phyloP scores from a whole-genome alignment of 1,284 basidiomycete genomes.

The Apiotrichum montevideense region DNA sequence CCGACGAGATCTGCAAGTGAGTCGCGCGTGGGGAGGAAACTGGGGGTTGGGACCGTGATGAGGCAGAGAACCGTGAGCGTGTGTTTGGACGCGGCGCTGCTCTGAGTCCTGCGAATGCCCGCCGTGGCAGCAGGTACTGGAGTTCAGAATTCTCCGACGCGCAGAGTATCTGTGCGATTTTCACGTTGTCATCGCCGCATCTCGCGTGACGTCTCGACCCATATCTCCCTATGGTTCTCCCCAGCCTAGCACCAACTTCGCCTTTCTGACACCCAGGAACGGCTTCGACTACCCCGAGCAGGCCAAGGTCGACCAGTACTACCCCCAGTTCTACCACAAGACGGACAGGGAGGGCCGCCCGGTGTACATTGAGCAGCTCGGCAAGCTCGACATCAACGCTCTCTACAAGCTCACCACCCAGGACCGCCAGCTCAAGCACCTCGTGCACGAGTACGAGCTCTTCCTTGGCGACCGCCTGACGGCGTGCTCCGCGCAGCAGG shows the following conservation, averaged over 20 bases:
- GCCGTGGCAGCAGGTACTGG: no score
- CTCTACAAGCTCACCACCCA: conserved; percentile 75
- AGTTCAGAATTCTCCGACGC: no score
- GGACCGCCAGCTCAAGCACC: conserved; percentile 81
- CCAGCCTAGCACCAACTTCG: no score
- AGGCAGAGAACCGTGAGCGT: no score
- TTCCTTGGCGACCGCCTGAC: conserved; percentile 75
- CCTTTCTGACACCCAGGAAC: conserved; percentile 51
- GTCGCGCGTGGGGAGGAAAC: conserved; percentile 26
- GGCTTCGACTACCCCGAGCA: conserved; percentile 83
- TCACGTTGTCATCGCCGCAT: no score
- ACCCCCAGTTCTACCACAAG: conserved; percentile 96
- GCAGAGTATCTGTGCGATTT: no score
- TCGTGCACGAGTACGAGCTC: conserved; percentile 92
- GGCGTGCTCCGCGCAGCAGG: conserved; percentile 61
- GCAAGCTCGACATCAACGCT: conserved; percentile 78
- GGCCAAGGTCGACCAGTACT: conserved; percentile 77
- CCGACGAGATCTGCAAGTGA: conserved; percentile 79
- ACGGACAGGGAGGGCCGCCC: conserved; percentile 94
- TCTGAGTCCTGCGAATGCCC: no score
- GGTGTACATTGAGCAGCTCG: conserved; percentile 89
- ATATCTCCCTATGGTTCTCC: no score
- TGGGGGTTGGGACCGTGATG: no score
- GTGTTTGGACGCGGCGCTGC: no score
- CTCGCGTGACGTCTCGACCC: no score